Base-by-base conservation (phyloP, 345 rosid species). In the Syzygium jambos region DNA sequence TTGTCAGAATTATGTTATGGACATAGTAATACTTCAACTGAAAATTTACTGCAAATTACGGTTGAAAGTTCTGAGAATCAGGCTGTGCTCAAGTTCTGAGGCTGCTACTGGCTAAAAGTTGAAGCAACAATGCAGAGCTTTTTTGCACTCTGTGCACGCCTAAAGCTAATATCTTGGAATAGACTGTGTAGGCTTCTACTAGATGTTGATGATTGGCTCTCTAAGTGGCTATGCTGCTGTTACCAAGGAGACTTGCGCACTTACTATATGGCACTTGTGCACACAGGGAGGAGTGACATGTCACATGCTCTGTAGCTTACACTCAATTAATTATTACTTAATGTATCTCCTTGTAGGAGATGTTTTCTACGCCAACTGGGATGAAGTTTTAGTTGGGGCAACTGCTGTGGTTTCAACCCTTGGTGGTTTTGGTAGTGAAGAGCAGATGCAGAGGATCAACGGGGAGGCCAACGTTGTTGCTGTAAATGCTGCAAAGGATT, bases 391-490 rank as follows among this genome's bases (percentile, higher is more conserved):
- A 90, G 90, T 88, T 22, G 98, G 99, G 84, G 98, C 98, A 84
- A 97, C 97, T 86, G 93, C 98, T 6, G 97, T 96, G 59, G 95
- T 97, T 91, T 96, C 99, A 15, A 97, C 99, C 25, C 91, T 95
- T 73, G 98, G 98, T 90, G 99, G 99, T 85, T 91, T 97, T 89
- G 98, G 98, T 43, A 97, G 90, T 86, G 97, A 97, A 89, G 98
- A 96, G 84, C 98, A 96, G 89, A 97, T 97, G 98, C 91, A 91
- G 90, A 94, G 98, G 89, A 95, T 96, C 87, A 97, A 95, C 16
- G 98, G 98, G 27, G 98, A 95, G 91, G 98, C 99, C 88, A 96
- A 96, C 65, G 91, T 93, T 68, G 95, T 90, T 19, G 94, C 98
- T 52, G 98, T 97, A 61, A 94, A 90, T 90, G 97, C 96, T 91